Base-by-base conservation (phyloP, 805 yeast genomes). In the Schwanniomyces polymorphus region DNA sequence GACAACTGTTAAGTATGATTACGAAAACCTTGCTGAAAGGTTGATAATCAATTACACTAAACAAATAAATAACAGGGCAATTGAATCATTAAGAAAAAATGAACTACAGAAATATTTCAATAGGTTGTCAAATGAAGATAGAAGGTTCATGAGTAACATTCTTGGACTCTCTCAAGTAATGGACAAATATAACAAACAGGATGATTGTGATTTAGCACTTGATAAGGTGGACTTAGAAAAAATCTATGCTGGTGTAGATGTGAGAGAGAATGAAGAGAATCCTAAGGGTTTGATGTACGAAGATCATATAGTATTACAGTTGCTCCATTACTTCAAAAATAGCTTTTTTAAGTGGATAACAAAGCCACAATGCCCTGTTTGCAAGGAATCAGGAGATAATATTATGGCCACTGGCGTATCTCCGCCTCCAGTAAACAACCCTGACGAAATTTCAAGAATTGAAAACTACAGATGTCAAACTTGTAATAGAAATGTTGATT, bases 261-360 rank as follows among this genome's bases (percentile, higher is more conserved):
- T 59, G 12, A 60, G 79, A 50, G 42, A 40, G 17, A 18, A 23
- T 6, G 34, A 28, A 10, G 44, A 47, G 25, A 23, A 38, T 2
- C 21, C 48, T 3, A 28, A 49, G 17, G 27, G 44, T 1, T 48
- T 63, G 12, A 57, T 51, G 6, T 69, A 70, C 52, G 73, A 72
- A 38, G 78, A 73, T 51, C 56, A 52, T 17, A 45, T 73, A 14
- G 76, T 72, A 8, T 47, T 54, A 27, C 72, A 66, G 45, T 48
- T 65, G 3, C 58, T 73, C 14, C 52, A 54, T 17, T 73, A 70
- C 53, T 92, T 85, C 70, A 90, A 89, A 55, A 72, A 82, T 34
- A 85, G 81, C 35, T 91, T 88, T 68, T 92, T 92, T 68, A 71
- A 67, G 25, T 92, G 98, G 98, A 84, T 88, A 7, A 86, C 86